Evolutionary conservation across 2,329 filamentous ascomycete species (phyloP).

Genomic region (Trichoderma sp.): DNA sequence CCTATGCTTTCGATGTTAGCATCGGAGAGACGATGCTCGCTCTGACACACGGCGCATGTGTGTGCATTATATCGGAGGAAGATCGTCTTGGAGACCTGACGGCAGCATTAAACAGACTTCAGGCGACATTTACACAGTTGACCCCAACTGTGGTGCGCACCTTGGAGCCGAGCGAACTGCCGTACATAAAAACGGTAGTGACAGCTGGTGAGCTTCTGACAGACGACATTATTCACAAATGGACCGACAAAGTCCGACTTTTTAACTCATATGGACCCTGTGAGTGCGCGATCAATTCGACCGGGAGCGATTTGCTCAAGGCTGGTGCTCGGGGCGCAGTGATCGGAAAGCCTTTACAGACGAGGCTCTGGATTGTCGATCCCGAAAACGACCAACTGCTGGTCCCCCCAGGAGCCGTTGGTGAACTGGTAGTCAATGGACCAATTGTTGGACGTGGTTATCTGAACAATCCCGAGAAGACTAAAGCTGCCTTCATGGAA

Average conservation of each 20-base stretch:
- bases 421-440: constrained; percentile 33
- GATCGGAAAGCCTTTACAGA: background rate
- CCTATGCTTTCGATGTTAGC: constrained; percentile 26
- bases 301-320: background rate
- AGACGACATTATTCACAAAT: constrained; percentile 3
- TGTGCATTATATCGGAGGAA: constrained; percentile 27
- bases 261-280: constrained; percentile 26
- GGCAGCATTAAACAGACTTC: background rate
- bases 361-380: background rate
- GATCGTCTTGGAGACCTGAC: constrained; percentile 23
- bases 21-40: constrained; percentile 21
- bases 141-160: constrained; percentile 23
- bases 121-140: constrained; percentile 11
- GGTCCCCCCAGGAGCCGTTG: constrained; percentile 34
- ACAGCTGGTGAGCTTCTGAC: constrained; percentile 25
- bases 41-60: constrained; percentile 24
- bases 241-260: constrained; percentile 16
- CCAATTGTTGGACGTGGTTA: background rate
- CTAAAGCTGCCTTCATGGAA: background rate
- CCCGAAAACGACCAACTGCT: constrained; percentile 26
- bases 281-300: constrained; percentile 23
- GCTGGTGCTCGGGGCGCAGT: background rate
- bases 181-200: constrained; percentile 15
- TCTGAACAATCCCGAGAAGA: background rate
- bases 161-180: constrained; percentile 23